Percentiles rank a stretch among this genome's conserved stretches.
phyloP scores from a whole-genome alignment of 2,329 filamentous ascomycete species.

The Didymella glomerata region DNA sequence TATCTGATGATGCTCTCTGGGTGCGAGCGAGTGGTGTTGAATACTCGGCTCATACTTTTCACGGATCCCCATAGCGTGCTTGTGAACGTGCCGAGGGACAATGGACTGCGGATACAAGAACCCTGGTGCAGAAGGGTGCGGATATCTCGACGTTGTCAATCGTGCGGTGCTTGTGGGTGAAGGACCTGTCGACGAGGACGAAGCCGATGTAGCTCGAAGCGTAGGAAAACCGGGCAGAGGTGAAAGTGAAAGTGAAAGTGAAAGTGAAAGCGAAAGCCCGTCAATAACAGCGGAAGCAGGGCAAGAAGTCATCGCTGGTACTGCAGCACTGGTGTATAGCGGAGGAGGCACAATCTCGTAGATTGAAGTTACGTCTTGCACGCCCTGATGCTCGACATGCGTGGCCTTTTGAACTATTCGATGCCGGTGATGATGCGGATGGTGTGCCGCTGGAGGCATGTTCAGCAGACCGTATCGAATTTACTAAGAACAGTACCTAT shows the following conservation, averaged over 20 bases:
- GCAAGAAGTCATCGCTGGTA: background rate
- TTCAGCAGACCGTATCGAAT: too few species aligned
- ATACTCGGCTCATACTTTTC: background rate
- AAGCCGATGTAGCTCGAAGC: too few species aligned
- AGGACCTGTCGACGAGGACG: background rate
- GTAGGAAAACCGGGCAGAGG: too few species aligned
- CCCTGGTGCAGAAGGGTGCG: background rate
- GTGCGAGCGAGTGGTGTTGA: background rate
- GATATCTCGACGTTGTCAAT: background rate
- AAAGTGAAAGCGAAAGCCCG: background rate
- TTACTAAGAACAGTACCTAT: background rate
- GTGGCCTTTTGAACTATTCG: background rate
- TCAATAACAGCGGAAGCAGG: background rate
- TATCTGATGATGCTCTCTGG: too few species aligned
- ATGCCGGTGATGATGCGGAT: background rate
- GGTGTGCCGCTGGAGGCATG: conserved; percentile 9
- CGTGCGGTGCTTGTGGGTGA: background rate
- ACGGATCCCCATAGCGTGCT: background rate
- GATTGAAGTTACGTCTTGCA: background rate
- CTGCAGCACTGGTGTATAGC: background rate
- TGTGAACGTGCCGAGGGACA: background rate
- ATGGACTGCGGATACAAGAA: background rate
- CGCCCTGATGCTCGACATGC: background rate
- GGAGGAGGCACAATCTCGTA: background rate
- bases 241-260: background rate